Percentiles rank a stretch among this genome's conserved stretches.
Conservation (phyloP, 1,284 basidiomycete genomes). For the Vanrija humicola region DNA sequence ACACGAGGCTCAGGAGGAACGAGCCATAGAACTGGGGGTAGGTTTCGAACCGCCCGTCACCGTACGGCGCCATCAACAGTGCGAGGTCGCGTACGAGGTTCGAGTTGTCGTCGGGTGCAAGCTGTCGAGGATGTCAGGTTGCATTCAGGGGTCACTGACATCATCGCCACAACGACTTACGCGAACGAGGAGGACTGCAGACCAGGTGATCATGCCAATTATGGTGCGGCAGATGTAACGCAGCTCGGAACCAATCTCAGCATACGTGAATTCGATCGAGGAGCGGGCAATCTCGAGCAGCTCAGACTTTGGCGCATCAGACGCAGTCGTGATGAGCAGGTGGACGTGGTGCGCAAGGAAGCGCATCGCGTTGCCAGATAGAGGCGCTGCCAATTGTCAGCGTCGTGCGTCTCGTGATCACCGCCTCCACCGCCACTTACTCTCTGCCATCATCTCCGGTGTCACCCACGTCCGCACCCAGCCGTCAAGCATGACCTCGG, state of each 20-base stretch:
- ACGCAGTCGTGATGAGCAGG: conserved; percentile 4
- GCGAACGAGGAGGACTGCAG: not conserved
- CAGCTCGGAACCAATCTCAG: not conserved
- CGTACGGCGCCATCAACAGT: conserved; percentile 2
- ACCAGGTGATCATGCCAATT: conserved; percentile 5
- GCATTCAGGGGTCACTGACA: not conserved
- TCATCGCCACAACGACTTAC: not conserved
- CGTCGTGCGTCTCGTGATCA: not conserved
- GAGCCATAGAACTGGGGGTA: conserved; percentile 8
- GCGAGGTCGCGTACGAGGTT: not conserved
- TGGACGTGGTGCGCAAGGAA: conserved; percentile 1
- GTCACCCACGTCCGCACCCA: conserved; percentile 2
- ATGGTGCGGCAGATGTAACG: conserved; percentile 6
- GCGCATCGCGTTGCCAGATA: not conserved
- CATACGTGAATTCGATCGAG: not conserved
- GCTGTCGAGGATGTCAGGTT: not conserved
- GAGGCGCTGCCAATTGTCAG: conserved; percentile 1
- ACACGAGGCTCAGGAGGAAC: conserved; percentile 2
- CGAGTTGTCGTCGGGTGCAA: not conserved
- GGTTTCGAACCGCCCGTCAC: not conserved
- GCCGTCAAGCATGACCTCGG: not conserved
- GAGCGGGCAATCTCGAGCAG: not conserved
- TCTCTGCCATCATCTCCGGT: not conserved
- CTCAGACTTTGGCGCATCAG: not conserved
- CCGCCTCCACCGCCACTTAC: not conserved